Base-by-base conservation (phyloP, 345 rosid species). In the Alliaria petiolata region DNA sequence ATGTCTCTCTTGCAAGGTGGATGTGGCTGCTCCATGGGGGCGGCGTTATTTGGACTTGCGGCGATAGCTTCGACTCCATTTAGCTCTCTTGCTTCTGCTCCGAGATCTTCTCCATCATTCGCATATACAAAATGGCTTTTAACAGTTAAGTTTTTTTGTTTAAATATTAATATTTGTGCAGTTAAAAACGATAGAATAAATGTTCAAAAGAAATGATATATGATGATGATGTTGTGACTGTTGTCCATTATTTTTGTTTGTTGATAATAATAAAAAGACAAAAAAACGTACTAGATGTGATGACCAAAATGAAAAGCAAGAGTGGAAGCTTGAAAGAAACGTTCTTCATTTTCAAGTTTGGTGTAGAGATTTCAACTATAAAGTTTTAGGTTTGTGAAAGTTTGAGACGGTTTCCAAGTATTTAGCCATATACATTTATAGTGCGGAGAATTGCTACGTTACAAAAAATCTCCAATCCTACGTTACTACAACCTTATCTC, bases 291-390 rank as follows among this genome's bases (percentile, higher is more conserved):
- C 70, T 39, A 39, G 50, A 26, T 52, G 60, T 65, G 47, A 65
- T 65, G 26, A 50, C 36, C 70, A 65, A 65, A 22, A 65, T 65
- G 36, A 65, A 65, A 3, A 65, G 36, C 59, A 50, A 65, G 25
- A 65, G 20, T 35, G 53, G 7, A n/a, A 50, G 25, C 36, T 36
- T 50, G 59, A 50, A 22, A 20, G 34, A 47, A 49, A 12, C n/a
- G 45, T 64, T 64, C 44, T 20, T 49, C 69, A 47, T 64, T 65
- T 49, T 36, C 6, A 15, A n/a, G 4, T 13, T 19, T 64, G 15
- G 4, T 44, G 26, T 43, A 3, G 16, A 31, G 36, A 26, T 26
- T 30, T 4, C 28, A 26, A 26, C 28, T 26, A 26, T 26, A 4
- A 26, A 26, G 28, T 26, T 26, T 26, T 26, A 3, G 4, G 28